Evolutionary conservation across 331 rosid genomes (phyloP).

Genomic region (Quercus phellos): DNA sequence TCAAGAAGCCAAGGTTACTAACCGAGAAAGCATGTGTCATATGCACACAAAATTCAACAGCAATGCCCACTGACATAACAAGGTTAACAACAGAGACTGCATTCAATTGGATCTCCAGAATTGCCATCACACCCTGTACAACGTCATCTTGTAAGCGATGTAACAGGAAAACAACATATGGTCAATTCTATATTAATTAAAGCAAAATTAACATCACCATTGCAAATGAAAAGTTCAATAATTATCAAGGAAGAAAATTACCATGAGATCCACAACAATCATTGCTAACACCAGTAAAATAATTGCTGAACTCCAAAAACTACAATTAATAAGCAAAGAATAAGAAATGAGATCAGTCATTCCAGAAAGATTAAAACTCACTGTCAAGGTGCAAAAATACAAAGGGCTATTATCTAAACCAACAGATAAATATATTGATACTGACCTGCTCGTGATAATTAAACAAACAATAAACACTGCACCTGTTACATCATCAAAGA

Average conservation of each 20-base stretch:
- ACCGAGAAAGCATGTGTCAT: constrained; percentile 88
- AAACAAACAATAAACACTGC: constrained; percentile 94
- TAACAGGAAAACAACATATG: not conserved
- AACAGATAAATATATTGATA: constrained; percentile 14
- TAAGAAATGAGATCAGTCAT: constrained; percentile 15
- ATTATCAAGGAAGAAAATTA: constrained; percentile 28
- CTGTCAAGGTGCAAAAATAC: constrained; percentile 3
- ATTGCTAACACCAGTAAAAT: constrained; percentile 85
- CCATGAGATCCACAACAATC: constrained; percentile 95
- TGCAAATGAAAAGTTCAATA: constrained; percentile 13
- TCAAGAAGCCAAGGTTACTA: constrained; percentile 29
- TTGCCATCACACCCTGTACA: constrained; percentile 95
- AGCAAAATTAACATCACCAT: constrained; percentile 1
- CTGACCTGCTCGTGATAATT: constrained; percentile 84
- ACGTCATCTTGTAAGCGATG: constrained; percentile 28
- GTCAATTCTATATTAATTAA: not conserved
- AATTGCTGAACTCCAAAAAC: constrained; percentile 93
- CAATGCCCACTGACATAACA: constrained; percentile 95
- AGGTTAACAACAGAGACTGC: constrained; percentile 97
- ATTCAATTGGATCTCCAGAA: constrained; percentile 87
- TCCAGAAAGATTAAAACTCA: not conserved
- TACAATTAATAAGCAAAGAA: constrained; percentile 29
- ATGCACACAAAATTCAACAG: constrained; percentile 96
- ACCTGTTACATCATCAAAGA: constrained; percentile 51
- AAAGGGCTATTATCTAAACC: constrained; percentile 13